Percentiles rank a stretch among this genome's conserved stretches.
Conservation (phyloP, 1,284 basidiomycete genomes). For the Ganoderma multipileum region DNA sequence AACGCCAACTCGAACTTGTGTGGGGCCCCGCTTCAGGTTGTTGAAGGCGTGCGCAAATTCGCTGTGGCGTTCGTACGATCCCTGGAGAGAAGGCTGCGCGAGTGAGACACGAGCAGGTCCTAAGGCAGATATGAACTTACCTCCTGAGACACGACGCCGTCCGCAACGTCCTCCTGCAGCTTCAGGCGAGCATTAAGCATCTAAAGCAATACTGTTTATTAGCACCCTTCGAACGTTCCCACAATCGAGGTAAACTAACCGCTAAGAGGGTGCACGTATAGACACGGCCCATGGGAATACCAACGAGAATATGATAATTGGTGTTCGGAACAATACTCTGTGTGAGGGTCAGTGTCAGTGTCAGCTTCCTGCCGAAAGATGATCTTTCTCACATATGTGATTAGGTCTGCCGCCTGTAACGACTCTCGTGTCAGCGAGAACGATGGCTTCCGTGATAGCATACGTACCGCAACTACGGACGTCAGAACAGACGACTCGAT, state of each 20-base stretch:
- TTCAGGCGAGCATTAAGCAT: constrained; percentile 20
- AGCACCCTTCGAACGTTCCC: too few relatives aligned
- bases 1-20: constrained; percentile 19
- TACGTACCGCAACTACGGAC: constrained; percentile 34
- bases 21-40: constrained; percentile 13
- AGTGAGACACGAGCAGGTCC: neutral
- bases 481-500: constrained; percentile 40
- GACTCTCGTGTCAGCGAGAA: neutral
- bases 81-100: neutral
- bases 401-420: constrained; percentile 22
- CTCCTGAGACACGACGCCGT: constrained; percentile 10
- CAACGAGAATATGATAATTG: constrained; percentile 25
- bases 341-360: neutral
- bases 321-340: constrained; percentile 23
- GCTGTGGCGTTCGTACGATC: constrained; percentile 14
- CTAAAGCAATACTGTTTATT: neutral
- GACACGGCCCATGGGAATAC: constrained; percentile 24
- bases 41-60: constrained; percentile 17
- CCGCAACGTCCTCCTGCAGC: constrained; percentile 16
- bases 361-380: too few relatives aligned
- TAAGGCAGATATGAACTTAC: neutral
- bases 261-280: constrained; percentile 22
- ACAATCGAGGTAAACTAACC: neutral
- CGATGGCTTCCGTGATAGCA: neutral
- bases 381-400: constrained; percentile 18